Evolutionary conservation across 2,329 filamentous ascomycete species (phyloP), one percentile per base, ranked within the genome.

Genomic region (Bipolaris sorokiniana): DNA sequence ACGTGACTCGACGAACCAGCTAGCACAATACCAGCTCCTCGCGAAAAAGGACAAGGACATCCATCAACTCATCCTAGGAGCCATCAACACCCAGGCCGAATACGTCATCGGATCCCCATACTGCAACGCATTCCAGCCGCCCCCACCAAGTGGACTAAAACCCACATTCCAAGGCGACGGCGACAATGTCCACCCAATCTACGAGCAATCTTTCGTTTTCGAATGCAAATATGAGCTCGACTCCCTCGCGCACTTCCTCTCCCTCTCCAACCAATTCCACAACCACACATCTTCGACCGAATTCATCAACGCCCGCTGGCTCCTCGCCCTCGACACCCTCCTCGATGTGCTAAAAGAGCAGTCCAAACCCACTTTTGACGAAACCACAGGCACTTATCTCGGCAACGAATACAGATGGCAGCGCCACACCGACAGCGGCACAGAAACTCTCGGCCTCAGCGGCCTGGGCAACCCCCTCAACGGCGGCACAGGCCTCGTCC

Each of bases 211-310:
- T 0, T 85, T 88, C 47, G 95, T 99, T 3, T 99, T 97, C 64
- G 95, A 99, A 78, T 99, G 95, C 85, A 99, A 99, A 78, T 99
- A 98, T 77, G 95, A 99, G 80, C 87, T 99, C 20, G 95, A 99
- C 78, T 97, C 93, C 7, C 83, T 99, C 0, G 95, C 93, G 0
- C 89, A 96, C 72, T 99, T 99, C 75, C 83, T 99, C 5, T 87
- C 90, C 0, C 80, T 99, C 2, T 86, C 84, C 16, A 97, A 97
- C 69, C 88, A 97, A 66, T 98, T 96, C 77, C 84, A 95, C 78
- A 86, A 90, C 37, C 84, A 91, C 70, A 96, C 92, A 0, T 84
- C 84, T 2, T 94, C 91, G 0, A 89, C 84, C 0, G 88, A 89
- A 1, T 97, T 96, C 72, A 73, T 98, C 36, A 93, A 86, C 3